Evolutionary conservation across 1,284 basidiomycete species (phyloP).

Genomic region (Athelia sp.): DNA sequence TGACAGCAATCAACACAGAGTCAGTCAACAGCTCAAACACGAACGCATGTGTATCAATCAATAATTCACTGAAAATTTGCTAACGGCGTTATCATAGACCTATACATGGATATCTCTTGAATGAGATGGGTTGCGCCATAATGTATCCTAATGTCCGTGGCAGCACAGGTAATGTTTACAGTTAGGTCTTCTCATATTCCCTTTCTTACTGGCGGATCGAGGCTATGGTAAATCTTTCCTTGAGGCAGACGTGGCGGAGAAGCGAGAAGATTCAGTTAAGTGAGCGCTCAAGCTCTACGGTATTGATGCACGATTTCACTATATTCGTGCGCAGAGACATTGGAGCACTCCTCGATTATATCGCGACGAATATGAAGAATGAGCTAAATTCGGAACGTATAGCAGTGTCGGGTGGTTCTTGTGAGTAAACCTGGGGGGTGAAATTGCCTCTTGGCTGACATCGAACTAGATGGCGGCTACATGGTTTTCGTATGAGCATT

Average conservation of each 20-base stretch:
- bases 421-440: constrained; percentile 13
- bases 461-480: constrained; percentile 26
- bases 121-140: constrained; percentile 28
- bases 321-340: constrained; percentile 23
- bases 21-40: constrained; percentile 27
- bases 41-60: constrained; percentile 19
- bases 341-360: constrained; percentile 24
- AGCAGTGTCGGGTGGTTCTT: constrained; percentile 33
- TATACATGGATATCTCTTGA: constrained; percentile 30
- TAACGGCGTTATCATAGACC: constrained; percentile 14
- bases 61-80: not conserved
- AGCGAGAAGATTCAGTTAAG: constrained; percentile 34
- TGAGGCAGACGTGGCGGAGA: constrained; percentile 30
- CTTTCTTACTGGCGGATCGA: not conserved
- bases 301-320: not conserved
- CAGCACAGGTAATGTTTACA: constrained; percentile 21
- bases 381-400: constrained; percentile 26
- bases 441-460: not conserved
- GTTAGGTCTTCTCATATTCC: not conserved
- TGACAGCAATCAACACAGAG: constrained; percentile 1
- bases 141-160: constrained; percentile 35
- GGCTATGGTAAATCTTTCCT: constrained; percentile 30
- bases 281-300: constrained; percentile 10
- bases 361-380: constrained; percentile 19
- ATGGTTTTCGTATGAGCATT: constrained; percentile 30